Conservation (phyloP, 306 rosid genomes). For the Malus domestica region DNA sequence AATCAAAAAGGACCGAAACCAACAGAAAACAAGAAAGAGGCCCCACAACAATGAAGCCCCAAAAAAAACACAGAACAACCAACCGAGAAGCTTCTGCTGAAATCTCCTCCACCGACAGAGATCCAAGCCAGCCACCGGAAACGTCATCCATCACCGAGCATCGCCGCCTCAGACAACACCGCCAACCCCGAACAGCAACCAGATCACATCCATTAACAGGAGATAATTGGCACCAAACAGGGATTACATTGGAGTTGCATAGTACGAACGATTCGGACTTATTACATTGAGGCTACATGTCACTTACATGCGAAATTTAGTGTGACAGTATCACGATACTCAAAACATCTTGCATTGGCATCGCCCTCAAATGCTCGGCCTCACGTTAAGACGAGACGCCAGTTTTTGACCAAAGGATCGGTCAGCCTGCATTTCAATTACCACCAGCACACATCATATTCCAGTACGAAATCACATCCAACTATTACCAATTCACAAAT, state of each 20-base stretch:
- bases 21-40: no score
- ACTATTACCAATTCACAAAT: conserved; percentile 5
- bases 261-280: not conserved
- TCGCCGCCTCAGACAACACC: no score
- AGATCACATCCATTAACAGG: no score
- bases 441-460: conserved; percentile 16
- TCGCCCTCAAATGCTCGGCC: conserved; percentile 54
- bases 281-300: conserved; percentile 2
- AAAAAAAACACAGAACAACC: no score
- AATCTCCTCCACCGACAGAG: no score
- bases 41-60: no score
- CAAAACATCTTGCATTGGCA: conserved; percentile 7
- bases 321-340: conserved; percentile 15
- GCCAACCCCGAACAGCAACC: no score
- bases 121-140: no score
- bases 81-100: no score
- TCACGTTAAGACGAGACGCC: conserved; percentile 73
- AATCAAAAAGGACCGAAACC: no score
- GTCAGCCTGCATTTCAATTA: conserved; percentile 44
- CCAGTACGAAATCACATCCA: not conserved
- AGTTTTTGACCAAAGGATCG: conserved; percentile 80
- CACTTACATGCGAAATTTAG: conserved; percentile 7
- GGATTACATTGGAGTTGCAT: not conserved
- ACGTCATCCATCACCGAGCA: no score
- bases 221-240: no score